These are phyloP conservation scores for Phytophthora syringae DNA, from an alignment of 352 stramenopile genomes.

Conservation along the genomic window DNA sequence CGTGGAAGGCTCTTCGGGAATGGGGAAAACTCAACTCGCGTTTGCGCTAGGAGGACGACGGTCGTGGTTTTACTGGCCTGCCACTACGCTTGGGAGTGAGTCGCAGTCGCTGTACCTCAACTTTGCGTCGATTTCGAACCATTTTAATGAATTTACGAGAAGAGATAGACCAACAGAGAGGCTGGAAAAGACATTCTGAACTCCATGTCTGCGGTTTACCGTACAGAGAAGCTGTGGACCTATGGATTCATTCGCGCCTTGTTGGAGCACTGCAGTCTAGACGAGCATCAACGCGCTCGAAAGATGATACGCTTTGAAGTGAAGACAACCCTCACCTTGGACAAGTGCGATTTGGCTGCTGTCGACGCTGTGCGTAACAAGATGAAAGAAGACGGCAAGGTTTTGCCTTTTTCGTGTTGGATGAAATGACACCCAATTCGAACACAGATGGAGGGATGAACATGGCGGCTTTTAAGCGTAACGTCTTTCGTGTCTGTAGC, in stretches of 20 bases:
- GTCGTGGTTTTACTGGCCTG: constrained; percentile 15
- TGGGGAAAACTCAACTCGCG: constrained; percentile 12
- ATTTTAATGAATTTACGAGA: background rate
- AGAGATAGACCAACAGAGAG: background rate
- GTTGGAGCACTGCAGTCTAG: background rate
- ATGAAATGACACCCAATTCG: constrained; percentile 6
- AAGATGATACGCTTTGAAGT: constrained; percentile 11
- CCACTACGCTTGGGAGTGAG: background rate
- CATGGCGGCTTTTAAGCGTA: constrained; percentile 11
- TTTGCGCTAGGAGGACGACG: constrained; percentile 8
- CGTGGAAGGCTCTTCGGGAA: constrained; percentile 11
- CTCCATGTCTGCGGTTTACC: background rate
- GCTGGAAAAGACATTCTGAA: background rate
- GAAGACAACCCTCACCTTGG: background rate
- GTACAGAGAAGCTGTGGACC: background rate
- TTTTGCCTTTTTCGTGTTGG: constrained; percentile 22
- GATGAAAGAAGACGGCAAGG: constrained; percentile 6
- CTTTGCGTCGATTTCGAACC: background rate
- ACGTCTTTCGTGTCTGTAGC: constrained; percentile 17
- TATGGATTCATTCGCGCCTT: constrained; percentile 9
- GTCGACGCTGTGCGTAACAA: background rate
- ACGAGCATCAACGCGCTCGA: background rate
- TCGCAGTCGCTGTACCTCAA: background rate
- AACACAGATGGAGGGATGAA: background rate
- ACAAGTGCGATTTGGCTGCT: background rate